phyloP scores from a whole-genome alignment of 371 early-diverging fungal genomes.

The Vairimorpha ceranae region DNA sequence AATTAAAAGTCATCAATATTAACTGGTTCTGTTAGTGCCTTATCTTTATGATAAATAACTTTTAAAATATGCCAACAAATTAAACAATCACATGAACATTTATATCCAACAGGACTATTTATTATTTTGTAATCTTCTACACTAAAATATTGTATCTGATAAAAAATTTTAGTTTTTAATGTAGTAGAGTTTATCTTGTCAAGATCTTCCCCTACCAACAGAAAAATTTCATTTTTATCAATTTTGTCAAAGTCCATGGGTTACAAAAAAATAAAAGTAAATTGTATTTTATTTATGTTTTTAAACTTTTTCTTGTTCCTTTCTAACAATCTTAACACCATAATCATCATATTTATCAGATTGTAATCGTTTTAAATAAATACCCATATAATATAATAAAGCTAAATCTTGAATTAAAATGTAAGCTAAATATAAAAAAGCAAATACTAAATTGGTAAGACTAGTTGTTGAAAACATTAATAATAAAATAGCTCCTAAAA shows the following conservation, averaged over 20 bases:
- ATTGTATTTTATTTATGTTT: background rate
- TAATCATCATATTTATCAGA: constrained; percentile 46
- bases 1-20: no score
- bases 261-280: background rate
- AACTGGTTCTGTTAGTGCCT: no score
- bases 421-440: constrained; percentile 11
- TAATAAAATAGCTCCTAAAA: constrained; percentile 14
- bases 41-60: background rate
- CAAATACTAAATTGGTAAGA: constrained; percentile 14
- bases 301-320: constrained; percentile 3
- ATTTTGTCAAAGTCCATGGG: background rate
- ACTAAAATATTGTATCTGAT: background rate
- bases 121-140: background rate
- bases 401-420: background rate
- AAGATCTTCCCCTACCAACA: background rate
- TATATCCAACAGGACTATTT: background rate
- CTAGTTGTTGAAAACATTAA: constrained; percentile 25
- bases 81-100: background rate
- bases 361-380: constrained; percentile 31
- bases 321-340: constrained; percentile 21
- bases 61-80: constrained; percentile 3
- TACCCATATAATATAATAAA: constrained; percentile 38
- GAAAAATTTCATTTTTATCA: background rate
- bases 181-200: background rate
- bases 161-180: background rate